Percentiles rank a stretch among this genome's conserved stretches.
These are phyloP conservation scores for Gynostemma pentaphyllum DNA, from an alignment of 306 rosid species.

Conservation along the genomic window DNA sequence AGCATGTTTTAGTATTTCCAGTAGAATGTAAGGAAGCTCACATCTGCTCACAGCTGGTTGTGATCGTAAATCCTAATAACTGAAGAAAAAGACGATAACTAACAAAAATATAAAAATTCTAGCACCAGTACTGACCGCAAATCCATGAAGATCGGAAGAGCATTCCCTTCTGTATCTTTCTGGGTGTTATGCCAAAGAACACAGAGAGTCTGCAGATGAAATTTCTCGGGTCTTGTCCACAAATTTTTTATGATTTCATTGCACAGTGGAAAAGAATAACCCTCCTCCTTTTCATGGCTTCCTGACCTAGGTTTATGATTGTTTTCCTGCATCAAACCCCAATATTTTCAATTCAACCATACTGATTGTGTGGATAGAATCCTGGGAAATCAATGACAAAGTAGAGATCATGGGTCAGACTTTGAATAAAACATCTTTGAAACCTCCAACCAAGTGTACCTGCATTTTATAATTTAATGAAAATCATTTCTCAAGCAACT, in stretches of 20 bases:
- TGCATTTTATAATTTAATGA: constrained; percentile 20
- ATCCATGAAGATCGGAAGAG: constrained; percentile 56
- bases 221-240: constrained; percentile 49
- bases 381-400: constrained; percentile 33
- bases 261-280: constrained; percentile 63
- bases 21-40: no score
- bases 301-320: constrained; percentile 21
- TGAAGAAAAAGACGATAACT: not conserved
- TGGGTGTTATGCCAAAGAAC: constrained; percentile 74
- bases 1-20: not conserved
- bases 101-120: not conserved
- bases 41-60: no score
- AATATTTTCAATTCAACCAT: constrained; percentile 30
- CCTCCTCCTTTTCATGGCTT: constrained; percentile 26
- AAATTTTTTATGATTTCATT: constrained; percentile 44
- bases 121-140: constrained; percentile 39
- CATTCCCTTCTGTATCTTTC: constrained; percentile 42
- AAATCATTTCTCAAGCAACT: constrained; percentile 10
- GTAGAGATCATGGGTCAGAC: constrained; percentile 39
- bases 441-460: constrained; percentile 85
- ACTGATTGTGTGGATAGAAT: constrained; percentile 13
- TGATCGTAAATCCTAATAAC: not conserved
- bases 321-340: constrained; percentile 59
- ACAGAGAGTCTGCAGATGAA: constrained; percentile 58
- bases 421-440: constrained; percentile 53